Base-by-base conservation (phyloP, 2,329 filamentous ascomycete species). In the Capronia coronata region DNA sequence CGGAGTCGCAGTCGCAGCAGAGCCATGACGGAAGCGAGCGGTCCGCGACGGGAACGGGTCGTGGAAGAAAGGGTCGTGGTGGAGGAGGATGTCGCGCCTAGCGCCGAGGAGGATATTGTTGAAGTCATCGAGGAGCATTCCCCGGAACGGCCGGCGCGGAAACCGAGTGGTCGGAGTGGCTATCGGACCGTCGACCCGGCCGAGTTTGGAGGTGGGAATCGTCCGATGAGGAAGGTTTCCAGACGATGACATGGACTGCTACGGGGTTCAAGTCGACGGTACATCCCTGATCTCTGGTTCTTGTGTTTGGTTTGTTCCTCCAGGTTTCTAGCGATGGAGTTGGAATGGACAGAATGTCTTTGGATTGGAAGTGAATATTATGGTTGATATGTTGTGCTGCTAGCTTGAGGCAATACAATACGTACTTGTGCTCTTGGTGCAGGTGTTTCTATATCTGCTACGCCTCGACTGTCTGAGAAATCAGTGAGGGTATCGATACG, bases 81-180 rank as follows among this genome's bases (percentile, higher is more conserved):
- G n/a, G 55, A 56, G 25, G 51, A 57, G 30, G 49, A 46, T 13
- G 11, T 53, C 18, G 45, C 43, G 25, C 47, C 41, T 14, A 53
- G 45, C 38, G 55, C 54, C 32, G 44, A 57, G 7, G 59, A 62
- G 25, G 59, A 61, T 40, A 52, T 59, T 27, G 55, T 62, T 16
- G 59, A 62, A 37, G 59, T 62, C 39, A 59, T 62, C 21, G 59
- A 62, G 45, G 59, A 62, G 35, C 58, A 61, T 43, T 57, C 52
- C 14, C 57, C 57, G 4, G 56, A 57, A 32, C 43, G 56, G 21
- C 51, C 52, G 37, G 46, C 51, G 30, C 43, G 39, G 34, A 41
- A 52, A 27, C 27, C 39, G 10, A 54, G 35, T 23, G 49, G 48
- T 25, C 46, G 54, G n/a, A 58, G 58, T 39, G 56, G 58, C 7